phyloP scores from a whole-genome alignment of 495 filamentous ascomycete genomes.

The Beverwykella pulmonaria region DNA sequence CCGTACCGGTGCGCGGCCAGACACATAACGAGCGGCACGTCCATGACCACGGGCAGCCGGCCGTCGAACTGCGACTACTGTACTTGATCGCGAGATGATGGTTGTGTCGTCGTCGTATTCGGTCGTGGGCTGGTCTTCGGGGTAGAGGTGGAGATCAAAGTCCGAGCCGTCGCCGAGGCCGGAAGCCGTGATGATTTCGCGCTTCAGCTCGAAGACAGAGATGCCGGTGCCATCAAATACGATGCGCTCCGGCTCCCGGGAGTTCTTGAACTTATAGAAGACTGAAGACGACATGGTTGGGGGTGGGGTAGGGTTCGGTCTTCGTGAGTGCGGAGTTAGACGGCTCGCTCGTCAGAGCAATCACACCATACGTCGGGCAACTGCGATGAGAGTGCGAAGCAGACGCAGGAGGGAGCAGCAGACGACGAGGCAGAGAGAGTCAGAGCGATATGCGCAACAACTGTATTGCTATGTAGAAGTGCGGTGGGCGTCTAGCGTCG shows the following conservation, averaged over 20 bases:
- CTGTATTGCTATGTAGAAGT: slow-evolving; percentile 26
- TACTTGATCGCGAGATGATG: slow-evolving; percentile 90
- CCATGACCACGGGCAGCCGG: slow-evolving; percentile 83
- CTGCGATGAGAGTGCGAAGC: slow-evolving; percentile 3
- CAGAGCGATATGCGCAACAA: slow-evolving; percentile 18
- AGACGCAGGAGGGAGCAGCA: neutral
- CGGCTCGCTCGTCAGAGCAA: slow-evolving; percentile 7
- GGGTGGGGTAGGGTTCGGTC: neutral
- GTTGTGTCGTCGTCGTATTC: slow-evolving; percentile 97
- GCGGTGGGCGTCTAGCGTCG: neutral
- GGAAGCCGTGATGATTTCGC: slow-evolving; percentile 93
- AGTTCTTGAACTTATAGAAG: slow-evolving; percentile 99
- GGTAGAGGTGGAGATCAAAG: slow-evolving; percentile 92
- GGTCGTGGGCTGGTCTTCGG: slow-evolving; percentile 70
- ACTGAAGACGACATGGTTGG: slow-evolving; percentile 90
- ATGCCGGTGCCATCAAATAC: slow-evolving; percentile 98
- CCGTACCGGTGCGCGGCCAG: slow-evolving; percentile 91
- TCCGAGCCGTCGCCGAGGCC: slow-evolving; percentile 93
- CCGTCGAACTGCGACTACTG: slow-evolving; percentile 85
- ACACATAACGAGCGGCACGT: slow-evolving; percentile 91
- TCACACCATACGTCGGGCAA: neutral
- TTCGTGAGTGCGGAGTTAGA: slow-evolving; percentile 8
- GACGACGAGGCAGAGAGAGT: neutral
- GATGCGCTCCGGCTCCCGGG: slow-evolving; percentile 90
- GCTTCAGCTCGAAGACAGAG: slow-evolving; percentile 96